Percentiles rank a stretch among this genome's conserved stretches.
Conservation (phyloP, 2,329 filamentous ascomycete species). For the Gaeumannomyces sp. region DNA sequence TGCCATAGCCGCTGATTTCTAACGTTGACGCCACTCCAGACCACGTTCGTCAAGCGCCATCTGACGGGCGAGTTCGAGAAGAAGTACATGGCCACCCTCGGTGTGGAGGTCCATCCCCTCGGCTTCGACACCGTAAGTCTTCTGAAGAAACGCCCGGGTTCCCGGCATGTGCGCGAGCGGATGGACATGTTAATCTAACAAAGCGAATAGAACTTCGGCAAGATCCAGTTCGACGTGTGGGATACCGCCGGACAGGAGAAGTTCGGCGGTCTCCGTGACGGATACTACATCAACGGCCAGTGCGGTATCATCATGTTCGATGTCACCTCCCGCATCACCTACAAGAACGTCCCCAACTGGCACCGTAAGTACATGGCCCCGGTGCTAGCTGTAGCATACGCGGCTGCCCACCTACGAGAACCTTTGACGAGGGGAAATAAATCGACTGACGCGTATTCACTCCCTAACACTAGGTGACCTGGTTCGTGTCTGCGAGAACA, state of each 20-base stretch:
- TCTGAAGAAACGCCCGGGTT: constrained; percentile 11
- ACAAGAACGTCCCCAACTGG: constrained; percentile 99
- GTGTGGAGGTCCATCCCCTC: constrained; percentile 98
- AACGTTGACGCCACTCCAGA: constrained; percentile 48
- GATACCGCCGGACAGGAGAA: constrained; percentile 99
- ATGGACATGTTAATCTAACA: constrained; percentile 14
- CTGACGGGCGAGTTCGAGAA: constrained; percentile 99
- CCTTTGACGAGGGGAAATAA: too few species aligned
- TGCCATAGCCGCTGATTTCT: not conserved
- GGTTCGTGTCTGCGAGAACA: constrained; percentile 98
- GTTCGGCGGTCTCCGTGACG: constrained; percentile 98
- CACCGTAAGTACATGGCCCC: constrained; percentile 66
- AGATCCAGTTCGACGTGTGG: constrained; percentile 99
- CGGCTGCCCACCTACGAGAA: too few species aligned
- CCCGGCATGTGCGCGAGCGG: constrained; percentile 3
- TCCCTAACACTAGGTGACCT: constrained; percentile 67
- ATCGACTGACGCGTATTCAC: too few species aligned
- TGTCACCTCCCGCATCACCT: constrained; percentile 97
- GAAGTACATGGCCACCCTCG: constrained; percentile 99
- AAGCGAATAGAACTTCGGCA: constrained; percentile 75
- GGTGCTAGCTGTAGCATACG: too few species aligned
- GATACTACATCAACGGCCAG: constrained; percentile 99
- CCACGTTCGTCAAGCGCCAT: constrained; percentile 99
- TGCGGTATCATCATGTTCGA: constrained; percentile 99
- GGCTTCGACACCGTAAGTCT: constrained; percentile 90